phyloP scores from a whole-genome alignment of 225 moss, liverwort and hornwort species.

The Physcomitrium patens region DNA sequence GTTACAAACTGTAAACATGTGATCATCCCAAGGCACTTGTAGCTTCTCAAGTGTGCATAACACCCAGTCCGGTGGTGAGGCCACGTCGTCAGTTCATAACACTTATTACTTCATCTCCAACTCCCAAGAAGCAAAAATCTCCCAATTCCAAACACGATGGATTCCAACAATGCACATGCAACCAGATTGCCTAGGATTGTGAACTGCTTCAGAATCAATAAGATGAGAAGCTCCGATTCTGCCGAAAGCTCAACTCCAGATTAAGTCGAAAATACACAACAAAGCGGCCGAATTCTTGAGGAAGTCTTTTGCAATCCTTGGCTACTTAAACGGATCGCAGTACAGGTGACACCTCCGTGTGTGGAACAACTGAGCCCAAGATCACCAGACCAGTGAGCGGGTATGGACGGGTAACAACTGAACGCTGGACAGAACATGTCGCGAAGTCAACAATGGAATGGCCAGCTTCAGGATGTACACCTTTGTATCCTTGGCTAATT shows the following conservation, averaged over 20 bases:
- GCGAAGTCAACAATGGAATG: conserved; percentile 31
- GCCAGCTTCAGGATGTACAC: conserved; percentile 32
- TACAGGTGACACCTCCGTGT: conserved; percentile 32
- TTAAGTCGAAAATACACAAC: conserved; percentile 25
- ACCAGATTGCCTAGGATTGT: conserved; percentile 13
- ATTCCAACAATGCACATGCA: conserved; percentile 25
- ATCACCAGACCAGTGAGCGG: conserved; percentile 26
- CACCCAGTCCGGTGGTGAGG: conserved; percentile 25
- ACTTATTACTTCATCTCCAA: conserved; percentile 26
- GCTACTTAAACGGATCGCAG: conserved; percentile 19
- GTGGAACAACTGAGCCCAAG: conserved; percentile 32
- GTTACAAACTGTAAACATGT: conserved; percentile 4
- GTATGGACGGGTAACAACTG: conserved; percentile 25
- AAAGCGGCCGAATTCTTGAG: conserved; percentile 27
- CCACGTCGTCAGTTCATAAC: conserved; percentile 24
- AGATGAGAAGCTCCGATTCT: conserved; percentile 27
- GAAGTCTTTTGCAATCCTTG: conserved; percentile 37
- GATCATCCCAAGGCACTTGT: conserved; percentile 9
- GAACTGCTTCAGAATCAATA: conserved; percentile 37
- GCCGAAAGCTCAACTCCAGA: conserved; percentile 27
- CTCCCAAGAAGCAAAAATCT: conserved; percentile 28
- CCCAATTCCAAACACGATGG: conserved; percentile 20
- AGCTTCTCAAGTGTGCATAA: conserved; percentile 1
- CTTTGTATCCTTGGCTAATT: conserved; percentile 41
- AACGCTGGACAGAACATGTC: conserved; percentile 16